These are phyloP conservation scores for Psidium friedrichsthalianum DNA, from an alignment of 345 rosid genomes.

Conservation along the genomic window DNA sequence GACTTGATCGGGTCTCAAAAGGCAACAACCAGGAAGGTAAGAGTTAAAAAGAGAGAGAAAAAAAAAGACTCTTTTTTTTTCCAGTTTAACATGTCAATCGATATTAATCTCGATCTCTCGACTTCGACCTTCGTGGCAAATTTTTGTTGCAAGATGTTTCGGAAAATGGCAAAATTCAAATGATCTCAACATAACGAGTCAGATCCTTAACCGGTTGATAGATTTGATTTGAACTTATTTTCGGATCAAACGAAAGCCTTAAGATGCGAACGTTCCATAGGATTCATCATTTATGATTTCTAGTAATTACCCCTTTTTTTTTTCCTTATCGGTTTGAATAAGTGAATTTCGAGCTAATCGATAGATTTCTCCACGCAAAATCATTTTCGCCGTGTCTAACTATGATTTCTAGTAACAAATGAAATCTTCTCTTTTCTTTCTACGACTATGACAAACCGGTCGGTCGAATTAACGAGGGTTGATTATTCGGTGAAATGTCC, in stretches of 20 bases:
- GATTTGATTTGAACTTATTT: fast-evolving
- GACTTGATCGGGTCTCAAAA: not conserved
- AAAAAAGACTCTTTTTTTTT: no score
- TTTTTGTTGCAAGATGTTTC: fast-evolving
- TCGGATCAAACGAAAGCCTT: not conserved
- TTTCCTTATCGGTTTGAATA: not conserved
- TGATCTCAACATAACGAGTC: not conserved
- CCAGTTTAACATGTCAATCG: no score
- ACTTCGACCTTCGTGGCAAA: not conserved
- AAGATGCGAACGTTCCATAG: not conserved
- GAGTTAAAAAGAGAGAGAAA: no score
- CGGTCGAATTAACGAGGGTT: not conserved
- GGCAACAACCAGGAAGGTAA: not conserved
- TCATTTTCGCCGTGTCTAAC: not conserved
- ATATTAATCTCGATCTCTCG: not conserved
- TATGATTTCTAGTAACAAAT: not conserved
- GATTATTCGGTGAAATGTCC: not conserved
- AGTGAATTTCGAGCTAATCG: not conserved
- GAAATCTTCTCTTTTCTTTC: no score
- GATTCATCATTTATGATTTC: fast-evolving
- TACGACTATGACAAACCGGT: not conserved
- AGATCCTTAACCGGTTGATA: fast-evolving
- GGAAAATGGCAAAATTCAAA: not conserved
- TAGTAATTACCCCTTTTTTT: not conserved
- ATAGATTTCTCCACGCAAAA: not conserved